Percentiles rank a stretch among this genome's conserved stretches.
phyloP scores from a whole-genome alignment of 208 protist genomes.

The Leishmania lainsoni region DNA sequence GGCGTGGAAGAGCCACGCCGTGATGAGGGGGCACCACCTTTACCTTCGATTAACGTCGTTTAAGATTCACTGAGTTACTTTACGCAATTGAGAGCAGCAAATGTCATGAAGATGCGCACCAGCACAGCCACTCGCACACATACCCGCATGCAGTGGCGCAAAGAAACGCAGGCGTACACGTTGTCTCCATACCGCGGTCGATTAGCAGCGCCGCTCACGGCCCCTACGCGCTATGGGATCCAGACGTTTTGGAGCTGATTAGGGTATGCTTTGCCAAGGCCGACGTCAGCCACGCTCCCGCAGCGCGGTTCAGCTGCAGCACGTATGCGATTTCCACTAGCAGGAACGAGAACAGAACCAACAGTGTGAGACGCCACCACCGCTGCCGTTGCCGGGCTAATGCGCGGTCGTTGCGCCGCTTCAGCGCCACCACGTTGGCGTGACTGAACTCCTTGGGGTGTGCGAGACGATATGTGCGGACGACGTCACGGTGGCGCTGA shows the following conservation, averaged over 20 bases:
- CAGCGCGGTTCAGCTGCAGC: constrained; percentile 11
- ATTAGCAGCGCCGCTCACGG: neutral
- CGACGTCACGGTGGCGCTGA: constrained; percentile 50
- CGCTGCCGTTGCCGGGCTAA: constrained; percentile 37
- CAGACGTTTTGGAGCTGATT: neutral
- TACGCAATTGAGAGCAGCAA: neutral
- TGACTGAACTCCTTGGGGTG: constrained; percentile 57
- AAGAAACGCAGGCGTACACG: neutral
- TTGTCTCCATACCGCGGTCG: neutral
- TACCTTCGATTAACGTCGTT: neutral
- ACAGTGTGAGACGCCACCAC: constrained; percentile 34
- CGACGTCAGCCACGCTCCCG: constrained; percentile 3
- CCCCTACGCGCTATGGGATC: neutral
- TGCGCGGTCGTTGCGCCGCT: constrained; percentile 43
- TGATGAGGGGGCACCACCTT: neutral
- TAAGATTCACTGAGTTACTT: neutral
- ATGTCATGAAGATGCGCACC: neutral
- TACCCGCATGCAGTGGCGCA: too few relatives aligned
- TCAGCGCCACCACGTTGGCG: constrained; percentile 39
- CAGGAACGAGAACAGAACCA: constrained; percentile 24
- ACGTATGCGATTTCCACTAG: constrained; percentile 25
- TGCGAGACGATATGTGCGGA: constrained; percentile 53
- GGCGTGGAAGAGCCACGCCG: neutral
- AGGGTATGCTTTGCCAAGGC: neutral
- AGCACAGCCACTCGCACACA: neutral